phyloP scores from a whole-genome alignment of 1,139 yeast genomes.

The Williopsis jadinii region DNA sequence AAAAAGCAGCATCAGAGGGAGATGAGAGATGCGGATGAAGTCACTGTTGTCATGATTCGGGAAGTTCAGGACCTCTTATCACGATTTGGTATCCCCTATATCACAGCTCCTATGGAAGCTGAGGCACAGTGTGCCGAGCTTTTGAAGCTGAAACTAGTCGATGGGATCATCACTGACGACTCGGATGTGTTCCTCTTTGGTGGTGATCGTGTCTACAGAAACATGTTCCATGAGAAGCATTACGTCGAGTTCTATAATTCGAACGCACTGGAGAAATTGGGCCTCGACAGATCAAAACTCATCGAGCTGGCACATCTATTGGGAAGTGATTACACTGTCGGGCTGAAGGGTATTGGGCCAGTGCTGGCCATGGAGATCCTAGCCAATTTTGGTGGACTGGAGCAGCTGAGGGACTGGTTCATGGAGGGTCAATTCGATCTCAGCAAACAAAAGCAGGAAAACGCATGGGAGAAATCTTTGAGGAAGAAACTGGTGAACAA shows the following conservation, averaged over 20 bases:
- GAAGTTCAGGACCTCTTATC: conserved; percentile 86
- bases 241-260: conserved; percentile 81
- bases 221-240: conserved; percentile 90
- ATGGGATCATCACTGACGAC: conserved; percentile 95
- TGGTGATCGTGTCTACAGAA: conserved; percentile 76
- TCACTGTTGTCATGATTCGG: conserved; percentile 74
- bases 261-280: conserved; percentile 58
- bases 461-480: conserved; percentile 45
- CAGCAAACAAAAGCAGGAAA: conserved; percentile 33
- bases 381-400: conserved; percentile 64
- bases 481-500: conserved; percentile 52
- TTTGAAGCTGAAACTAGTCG: conserved; percentile 60
- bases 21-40: conserved; percentile 86
- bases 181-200: conserved; percentile 96
- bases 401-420: conserved; percentile 49
- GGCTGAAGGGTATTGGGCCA: conserved; percentile 87
- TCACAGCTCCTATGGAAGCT: conserved; percentile 97
- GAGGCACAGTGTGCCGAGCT: conserved; percentile 96
- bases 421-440: conserved; percentile 31
- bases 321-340: conserved; percentile 94
- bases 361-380: conserved; percentile 89
- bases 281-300: conserved; percentile 53
- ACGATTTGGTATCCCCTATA: conserved; percentile 86
- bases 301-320: conserved; percentile 75
- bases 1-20: conserved; percentile 52